A percentile compares a stretch with the other conserved stretches of the same genome.
Evolutionary conservation across 768 basidiomycete genomes (phyloP).

Genomic region (Boletus subcaerulescens): DNA sequence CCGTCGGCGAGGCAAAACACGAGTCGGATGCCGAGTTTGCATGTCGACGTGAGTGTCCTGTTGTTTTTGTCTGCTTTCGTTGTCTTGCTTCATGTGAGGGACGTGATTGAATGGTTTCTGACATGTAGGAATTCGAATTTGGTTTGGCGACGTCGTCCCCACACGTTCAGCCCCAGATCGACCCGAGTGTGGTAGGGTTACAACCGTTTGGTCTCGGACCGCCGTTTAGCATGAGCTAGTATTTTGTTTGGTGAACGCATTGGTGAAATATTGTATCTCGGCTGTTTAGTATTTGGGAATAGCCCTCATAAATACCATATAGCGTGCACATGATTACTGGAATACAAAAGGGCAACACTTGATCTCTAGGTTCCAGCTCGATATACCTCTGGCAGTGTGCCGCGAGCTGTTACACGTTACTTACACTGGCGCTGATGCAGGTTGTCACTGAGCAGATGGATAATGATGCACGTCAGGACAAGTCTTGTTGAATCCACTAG

Average conservation of each 20-base stretch:
- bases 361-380: too few species aligned
- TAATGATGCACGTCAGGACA: too few species aligned
- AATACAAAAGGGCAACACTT: too few species aligned
- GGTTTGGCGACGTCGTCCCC: constrained; percentile 28
- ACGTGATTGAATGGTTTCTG: background rate
- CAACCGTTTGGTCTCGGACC: constrained; percentile 30
- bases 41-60: constrained; percentile 59
- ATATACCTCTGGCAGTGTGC: too few species aligned
- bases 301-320: too few species aligned
- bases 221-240: constrained; percentile 27
- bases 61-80: constrained; percentile 11
- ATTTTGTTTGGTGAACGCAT: background rate
- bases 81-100: background rate
- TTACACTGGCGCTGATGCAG: too few species aligned
- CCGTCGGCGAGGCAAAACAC: constrained; percentile 77
- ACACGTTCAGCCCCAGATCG: constrained; percentile 29
- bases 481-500: too few species aligned
- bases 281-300: too few species aligned
- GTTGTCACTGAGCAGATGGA: too few species aligned
- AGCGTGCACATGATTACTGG: too few species aligned
- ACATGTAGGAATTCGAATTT: constrained; percentile 35
- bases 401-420: too few species aligned
- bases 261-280: too few species aligned
- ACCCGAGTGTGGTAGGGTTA: constrained; percentile 15
- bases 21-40: constrained; percentile 82